These are phyloP conservation scores for Cinnamomum micranthum DNA, from an alignment of 164 flowering plant genomes.

Conservation along the genomic window DNA sequence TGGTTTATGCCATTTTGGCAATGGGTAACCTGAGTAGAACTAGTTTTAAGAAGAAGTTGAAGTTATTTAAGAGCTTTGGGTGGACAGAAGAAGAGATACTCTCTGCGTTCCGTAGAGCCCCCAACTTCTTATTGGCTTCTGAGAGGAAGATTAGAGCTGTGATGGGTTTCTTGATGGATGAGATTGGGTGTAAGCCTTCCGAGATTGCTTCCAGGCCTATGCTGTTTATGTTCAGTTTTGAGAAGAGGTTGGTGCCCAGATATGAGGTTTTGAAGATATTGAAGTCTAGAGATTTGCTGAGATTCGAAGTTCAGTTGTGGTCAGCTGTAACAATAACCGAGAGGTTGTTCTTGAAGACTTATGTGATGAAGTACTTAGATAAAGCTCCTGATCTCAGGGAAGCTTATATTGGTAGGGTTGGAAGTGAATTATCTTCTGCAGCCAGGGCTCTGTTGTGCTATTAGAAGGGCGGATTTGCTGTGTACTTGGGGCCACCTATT, in stretches of 20 bases:
- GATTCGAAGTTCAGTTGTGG: neutral
- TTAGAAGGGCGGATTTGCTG: too few species aligned
- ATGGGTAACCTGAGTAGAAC: neutral
- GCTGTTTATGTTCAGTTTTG: conserved; percentile 10
- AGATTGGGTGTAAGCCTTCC: conserved; percentile 2
- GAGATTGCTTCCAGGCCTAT: neutral
- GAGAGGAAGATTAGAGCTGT: conserved; percentile 6
- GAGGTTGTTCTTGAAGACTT: neutral
- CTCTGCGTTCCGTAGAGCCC: conserved; percentile 13
- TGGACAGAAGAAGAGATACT: conserved; percentile 11
- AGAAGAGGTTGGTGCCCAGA: conserved; percentile 11
- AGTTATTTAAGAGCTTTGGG: conserved; percentile 10
- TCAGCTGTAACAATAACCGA: neutral
- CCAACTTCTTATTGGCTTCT: conserved; percentile 6
- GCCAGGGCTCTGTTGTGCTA: neutral
- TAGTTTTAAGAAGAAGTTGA: conserved; percentile 5
- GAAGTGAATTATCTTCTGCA: neutral
- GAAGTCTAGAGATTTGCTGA: neutral
- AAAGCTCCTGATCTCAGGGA: conserved; percentile 6
- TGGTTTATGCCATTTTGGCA: conserved; percentile 4
- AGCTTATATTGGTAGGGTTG: neutral
- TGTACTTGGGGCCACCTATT: too few species aligned
- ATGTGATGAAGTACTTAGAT: conserved; percentile 4
- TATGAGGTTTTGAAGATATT: conserved; percentile 11
- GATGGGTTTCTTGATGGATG: conserved; percentile 7